Conservation (phyloP, 768 basidiomycete genomes). For the Auricularia sp. region DNA sequence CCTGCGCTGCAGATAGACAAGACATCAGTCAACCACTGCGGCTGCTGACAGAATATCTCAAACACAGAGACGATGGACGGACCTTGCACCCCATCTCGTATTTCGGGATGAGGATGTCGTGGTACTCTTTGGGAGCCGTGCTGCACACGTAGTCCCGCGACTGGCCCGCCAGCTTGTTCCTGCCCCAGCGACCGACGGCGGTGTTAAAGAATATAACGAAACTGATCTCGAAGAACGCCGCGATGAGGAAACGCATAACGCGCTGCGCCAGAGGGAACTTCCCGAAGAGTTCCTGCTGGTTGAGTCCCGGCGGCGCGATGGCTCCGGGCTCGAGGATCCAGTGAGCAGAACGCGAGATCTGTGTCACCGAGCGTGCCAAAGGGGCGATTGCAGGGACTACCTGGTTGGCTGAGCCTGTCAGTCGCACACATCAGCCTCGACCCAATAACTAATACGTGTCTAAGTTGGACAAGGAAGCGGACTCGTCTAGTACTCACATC, state of each 20-base stretch:
- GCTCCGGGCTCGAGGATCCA: conserved; percentile 8
- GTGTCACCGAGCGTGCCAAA: conserved; percentile 10
- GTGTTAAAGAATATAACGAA: not conserved
- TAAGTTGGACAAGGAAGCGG: too few relatives aligned
- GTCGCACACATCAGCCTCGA: too few relatives aligned
- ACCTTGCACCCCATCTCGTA: conserved; percentile 15
- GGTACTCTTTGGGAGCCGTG: conserved; percentile 15
- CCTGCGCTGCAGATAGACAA: too few relatives aligned
- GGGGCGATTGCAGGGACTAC: conserved; percentile 13
- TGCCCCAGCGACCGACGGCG: not conserved
- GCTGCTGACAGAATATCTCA: too few relatives aligned
- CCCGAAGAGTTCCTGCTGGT: conserved; percentile 2
- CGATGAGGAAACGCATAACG: not conserved
- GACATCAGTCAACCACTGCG: too few relatives aligned
- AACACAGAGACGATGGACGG: too few relatives aligned
- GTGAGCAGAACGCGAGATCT: conserved; percentile 14
- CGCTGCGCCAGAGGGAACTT: conserved; percentile 9
- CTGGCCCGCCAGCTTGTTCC: not conserved
- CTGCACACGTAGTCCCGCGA: conserved; percentile 6
- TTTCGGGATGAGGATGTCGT: conserved; percentile 12
- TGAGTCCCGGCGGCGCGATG: not conserved
- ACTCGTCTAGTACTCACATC: conserved; percentile 10
- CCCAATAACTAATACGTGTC: too few relatives aligned
- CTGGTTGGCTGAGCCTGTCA: conserved; percentile 11
- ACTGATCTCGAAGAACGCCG: not conserved